These are phyloP conservation scores for Stenogyne calaminthoides DNA, from an alignment of 305 asterid genomes.

Conservation along the genomic window DNA sequence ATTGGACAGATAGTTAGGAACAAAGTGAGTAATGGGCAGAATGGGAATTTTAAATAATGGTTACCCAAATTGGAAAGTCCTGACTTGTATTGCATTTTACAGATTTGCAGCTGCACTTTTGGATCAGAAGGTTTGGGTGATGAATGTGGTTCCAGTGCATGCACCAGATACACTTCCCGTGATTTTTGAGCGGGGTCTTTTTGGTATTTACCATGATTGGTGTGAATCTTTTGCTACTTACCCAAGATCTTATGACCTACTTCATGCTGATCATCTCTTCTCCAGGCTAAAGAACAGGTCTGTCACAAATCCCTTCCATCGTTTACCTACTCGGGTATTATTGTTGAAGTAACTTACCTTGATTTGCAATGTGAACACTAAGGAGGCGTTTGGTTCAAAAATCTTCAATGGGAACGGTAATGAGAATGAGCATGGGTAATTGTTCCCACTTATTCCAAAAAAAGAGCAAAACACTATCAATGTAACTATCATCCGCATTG, in stretches of 20 bases:
- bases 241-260: conserved; percentile 91
- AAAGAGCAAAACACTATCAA: too few relatives aligned
- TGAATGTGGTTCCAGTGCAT: conserved; percentile 86
- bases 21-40: not conserved
- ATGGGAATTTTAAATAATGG: not conserved
- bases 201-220: conserved; percentile 91
- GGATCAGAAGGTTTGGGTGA: conserved; percentile 81
- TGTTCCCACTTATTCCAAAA: too few relatives aligned
- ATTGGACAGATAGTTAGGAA: too few relatives aligned
- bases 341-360: too few relatives aligned
- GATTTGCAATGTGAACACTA: not conserved
- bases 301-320: conserved; percentile 8
- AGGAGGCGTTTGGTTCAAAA: not conserved
- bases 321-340: conserved; percentile 3
- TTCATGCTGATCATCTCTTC: conserved; percentile 98
- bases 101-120: conserved; percentile 95
- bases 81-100: conserved; percentile 27
- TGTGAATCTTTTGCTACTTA: conserved; percentile 91
- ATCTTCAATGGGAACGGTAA: too few relatives aligned
- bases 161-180: conserved; percentile 90
- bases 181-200: conserved; percentile 86
- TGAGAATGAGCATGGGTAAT: too few relatives aligned
- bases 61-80: not conserved
- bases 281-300: conserved; percentile 96
- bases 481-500: too few relatives aligned